These are phyloP conservation scores for Backusella macrospora DNA, from an alignment of 192 early-diverging fungal genomes.

Conservation along the genomic window DNA sequence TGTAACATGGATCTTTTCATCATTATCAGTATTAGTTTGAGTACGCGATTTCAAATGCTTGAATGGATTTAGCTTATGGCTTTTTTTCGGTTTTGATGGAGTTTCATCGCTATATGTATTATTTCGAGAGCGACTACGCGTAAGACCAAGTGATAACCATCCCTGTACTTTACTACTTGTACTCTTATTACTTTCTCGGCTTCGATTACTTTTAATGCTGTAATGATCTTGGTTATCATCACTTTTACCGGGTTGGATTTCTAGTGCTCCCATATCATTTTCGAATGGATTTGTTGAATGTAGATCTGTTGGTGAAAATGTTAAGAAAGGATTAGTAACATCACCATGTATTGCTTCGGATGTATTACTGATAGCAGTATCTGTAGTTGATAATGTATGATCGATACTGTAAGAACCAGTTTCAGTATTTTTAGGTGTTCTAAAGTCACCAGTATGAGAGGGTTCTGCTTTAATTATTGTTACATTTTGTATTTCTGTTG, in stretches of 20 bases:
- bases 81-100: constrained; percentile 4
- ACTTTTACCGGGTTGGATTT: neutral
- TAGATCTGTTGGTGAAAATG: neutral
- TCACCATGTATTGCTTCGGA: neutral
- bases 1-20: neutral
- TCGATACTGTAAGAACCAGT: neutral
- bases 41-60: neutral
- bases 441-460: neutral
- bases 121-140: neutral
- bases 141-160: neutral
- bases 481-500: too few species aligned
- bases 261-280: neutral
- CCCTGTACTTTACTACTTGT: neutral
- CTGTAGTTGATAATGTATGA: neutral
- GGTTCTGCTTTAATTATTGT: neutral
- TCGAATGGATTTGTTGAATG: neutral
- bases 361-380: too few species aligned
- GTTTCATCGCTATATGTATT: neutral
- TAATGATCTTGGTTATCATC: neutral
- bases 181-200: neutral
- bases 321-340: neutral
- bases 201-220: neutral
- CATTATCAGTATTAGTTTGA: neutral
- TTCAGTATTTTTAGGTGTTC: neutral
- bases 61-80: neutral